Percentiles rank a stretch among this genome's conserved stretches.
These are phyloP conservation scores for Plenodomus biglobosus DNA, from an alignment of 2,329 filamentous ascomycete species.

Conservation along the genomic window DNA sequence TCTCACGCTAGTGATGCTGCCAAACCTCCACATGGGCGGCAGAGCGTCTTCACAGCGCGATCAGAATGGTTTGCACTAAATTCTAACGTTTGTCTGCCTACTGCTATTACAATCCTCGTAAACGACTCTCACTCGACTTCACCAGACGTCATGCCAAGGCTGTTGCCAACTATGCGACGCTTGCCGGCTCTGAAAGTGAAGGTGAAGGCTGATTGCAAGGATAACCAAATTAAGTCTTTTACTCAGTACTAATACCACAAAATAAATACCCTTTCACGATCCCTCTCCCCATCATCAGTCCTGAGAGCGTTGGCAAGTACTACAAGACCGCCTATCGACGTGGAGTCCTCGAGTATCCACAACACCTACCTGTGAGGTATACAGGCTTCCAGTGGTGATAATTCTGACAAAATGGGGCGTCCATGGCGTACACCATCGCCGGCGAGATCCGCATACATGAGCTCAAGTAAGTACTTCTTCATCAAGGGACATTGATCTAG, in stretches of 20 bases:
- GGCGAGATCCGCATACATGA: not conserved
- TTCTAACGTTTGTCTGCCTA: not conserved
- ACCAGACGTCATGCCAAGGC: not conserved
- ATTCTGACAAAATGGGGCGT: not conserved
- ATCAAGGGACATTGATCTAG: accelerated
- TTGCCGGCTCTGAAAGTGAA: not conserved
- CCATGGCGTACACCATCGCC: conserved; percentile 16
- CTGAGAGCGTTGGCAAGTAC: not conserved
- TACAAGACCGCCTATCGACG: not conserved
- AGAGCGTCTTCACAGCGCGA: no score
- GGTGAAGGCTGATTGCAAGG: conserved; percentile 7
- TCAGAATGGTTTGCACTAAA: no score
- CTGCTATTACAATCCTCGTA: not conserved
- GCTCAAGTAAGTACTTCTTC: conserved; percentile 2
- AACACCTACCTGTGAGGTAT: not conserved
- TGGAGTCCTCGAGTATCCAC: not conserved
- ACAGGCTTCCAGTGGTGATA: not conserved
- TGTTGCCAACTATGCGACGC: not conserved
- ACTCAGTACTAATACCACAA: not conserved
- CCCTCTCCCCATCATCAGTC: conserved; percentile 1
- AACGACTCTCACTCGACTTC: not conserved
- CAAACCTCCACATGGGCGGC: no score
- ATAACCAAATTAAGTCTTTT: not conserved
- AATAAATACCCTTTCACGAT: not conserved
- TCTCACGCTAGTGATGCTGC: no score